These are phyloP conservation scores for Cutaneotrichosporon cavernicola DNA, from an alignment of 1,284 basidiomycete species.

Conservation along the genomic window DNA sequence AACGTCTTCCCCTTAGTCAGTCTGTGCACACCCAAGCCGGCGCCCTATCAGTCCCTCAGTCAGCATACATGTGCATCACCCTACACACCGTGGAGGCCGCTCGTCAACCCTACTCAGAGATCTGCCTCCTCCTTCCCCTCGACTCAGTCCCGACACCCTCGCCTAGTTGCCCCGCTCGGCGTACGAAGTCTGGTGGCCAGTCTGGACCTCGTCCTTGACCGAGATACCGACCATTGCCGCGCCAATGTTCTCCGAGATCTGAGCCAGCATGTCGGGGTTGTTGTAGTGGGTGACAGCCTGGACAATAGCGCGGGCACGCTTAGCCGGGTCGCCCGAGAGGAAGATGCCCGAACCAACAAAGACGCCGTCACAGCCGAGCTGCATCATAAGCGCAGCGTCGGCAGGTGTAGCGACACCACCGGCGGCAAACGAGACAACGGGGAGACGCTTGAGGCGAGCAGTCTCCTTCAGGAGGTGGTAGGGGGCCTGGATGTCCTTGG, in stretches of 20 bases:
- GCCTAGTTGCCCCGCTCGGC: constrained; percentile 23
- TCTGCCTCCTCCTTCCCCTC: background rate
- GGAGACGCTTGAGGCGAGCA: constrained; percentile 85
- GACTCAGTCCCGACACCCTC: background rate
- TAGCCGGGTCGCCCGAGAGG: constrained; percentile 82
- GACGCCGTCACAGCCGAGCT: constrained; percentile 95
- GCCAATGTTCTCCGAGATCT: constrained; percentile 84
- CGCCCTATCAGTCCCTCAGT: background rate
- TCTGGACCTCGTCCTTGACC: constrained; percentile 45
- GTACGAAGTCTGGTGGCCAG: constrained; percentile 38
- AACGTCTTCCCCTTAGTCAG: background rate
- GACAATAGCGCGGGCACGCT: constrained; percentile 93
- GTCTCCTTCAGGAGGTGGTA: constrained; percentile 97
- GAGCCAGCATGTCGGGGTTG: constrained; percentile 69
- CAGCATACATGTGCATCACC: background rate
- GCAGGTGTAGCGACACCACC: constrained; percentile 94
- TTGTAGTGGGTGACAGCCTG: constrained; percentile 97
- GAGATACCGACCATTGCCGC: constrained; percentile 85
- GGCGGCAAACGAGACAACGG: constrained; percentile 86
- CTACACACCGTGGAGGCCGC: background rate
- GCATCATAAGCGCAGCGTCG: constrained; percentile 99
- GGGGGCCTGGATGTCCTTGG: constrained; percentile 90
- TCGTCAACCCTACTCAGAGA: background rate
- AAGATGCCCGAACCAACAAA: constrained; percentile 93
- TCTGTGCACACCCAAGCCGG: background rate